Evolutionary conservation across 2,329 filamentous ascomycete genomes (phyloP), one percentile per base, ranked within the genome.

Genomic region (Fusarium succisae): DNA sequence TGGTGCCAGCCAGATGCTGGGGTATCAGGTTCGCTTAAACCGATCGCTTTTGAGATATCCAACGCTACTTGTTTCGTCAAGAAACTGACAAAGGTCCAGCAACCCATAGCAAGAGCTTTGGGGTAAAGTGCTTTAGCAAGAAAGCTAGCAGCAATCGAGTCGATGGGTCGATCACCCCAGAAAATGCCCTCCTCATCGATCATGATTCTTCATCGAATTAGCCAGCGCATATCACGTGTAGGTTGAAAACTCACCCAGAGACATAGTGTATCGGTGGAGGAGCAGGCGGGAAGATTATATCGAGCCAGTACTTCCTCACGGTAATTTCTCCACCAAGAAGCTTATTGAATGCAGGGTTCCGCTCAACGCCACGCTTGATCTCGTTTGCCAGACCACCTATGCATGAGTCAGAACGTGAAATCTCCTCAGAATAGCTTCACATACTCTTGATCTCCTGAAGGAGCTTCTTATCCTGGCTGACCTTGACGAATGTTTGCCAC

Each of bases 231-330:
- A 6, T n/a, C 1, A 20, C 14, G n/a, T n/a, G 4, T 30, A 14
- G 8, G 13, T 37, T n/a, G 28, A 24, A 58, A 63, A 77, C 85
- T 74, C 86, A 92, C 91, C 90, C 91, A 55, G 86, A 87, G 66
- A 89, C 86, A 68, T 87, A 84, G 64, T 89, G 91, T 61, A 85
- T 86, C 10, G 91, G 90, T 4, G 91, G 90, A 47, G 91, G 88
- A 41, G 82, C 83, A 48, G 82, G 81, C 1, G 91, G 91, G 71
- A 89, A 92, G 56, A 90, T 85, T 32, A 92, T 83, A 45, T 92
- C 87, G 35, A 93, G 83, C 91, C 90, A 92, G 57, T 83, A 84
- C 63, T 86, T 86, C 39, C 83, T 84, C 37, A 91, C 69, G 43
- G 82, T 83, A 55, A 89, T 81, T 32, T 83, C 83, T 15, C 89